Evolutionary conservation across 2,329 filamentous ascomycete species (phyloP).

Genomic region (Colletotrichum siamense): DNA sequence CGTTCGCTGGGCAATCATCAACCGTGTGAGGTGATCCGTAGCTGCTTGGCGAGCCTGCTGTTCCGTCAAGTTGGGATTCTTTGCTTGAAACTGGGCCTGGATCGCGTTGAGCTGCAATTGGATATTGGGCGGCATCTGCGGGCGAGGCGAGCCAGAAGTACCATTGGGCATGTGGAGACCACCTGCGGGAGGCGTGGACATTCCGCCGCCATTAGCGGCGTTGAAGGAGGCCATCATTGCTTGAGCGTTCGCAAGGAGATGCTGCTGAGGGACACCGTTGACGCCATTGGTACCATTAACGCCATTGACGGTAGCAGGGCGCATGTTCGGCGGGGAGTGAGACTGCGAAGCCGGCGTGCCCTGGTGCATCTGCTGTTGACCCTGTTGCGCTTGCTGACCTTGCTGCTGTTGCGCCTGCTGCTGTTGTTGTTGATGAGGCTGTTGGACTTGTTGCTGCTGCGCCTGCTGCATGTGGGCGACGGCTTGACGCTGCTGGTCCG

Average conservation of each 20-base stretch:
- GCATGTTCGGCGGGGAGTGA: slow-evolving; percentile 47
- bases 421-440: slow-evolving; percentile 59
- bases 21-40: slow-evolving; percentile 52
- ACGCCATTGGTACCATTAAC: slow-evolving; percentile 45
- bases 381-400: slow-evolving; percentile 42
- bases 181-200: slow-evolving; percentile 48
- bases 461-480: slow-evolving; percentile 47
- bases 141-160: slow-evolving; percentile 50
- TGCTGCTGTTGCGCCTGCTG: slow-evolving; percentile 48
- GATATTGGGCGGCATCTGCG: slow-evolving; percentile 52
- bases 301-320: slow-evolving; percentile 33
- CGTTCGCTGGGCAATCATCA: slow-evolving; percentile 52
- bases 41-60: slow-evolving; percentile 58
- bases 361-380: slow-evolving; percentile 31
- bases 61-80: slow-evolving; percentile 55
- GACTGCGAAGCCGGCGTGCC: slow-evolving; percentile 34
- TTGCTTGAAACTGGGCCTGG: slow-evolving; percentile 56
- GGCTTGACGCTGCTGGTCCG: slow-evolving; percentile 66
- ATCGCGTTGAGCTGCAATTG: slow-evolving; percentile 55
- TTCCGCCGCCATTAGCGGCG: slow-evolving; percentile 45
- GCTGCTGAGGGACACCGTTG: slow-evolving; percentile 56
- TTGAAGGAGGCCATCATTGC: slow-evolving; percentile 58
- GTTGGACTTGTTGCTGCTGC: slow-evolving; percentile 29
- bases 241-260: slow-evolving; percentile 57
- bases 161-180: slow-evolving; percentile 53